phyloP scores from a whole-genome alignment of 345 rosid species.

The Hirschfeldia incana region DNA sequence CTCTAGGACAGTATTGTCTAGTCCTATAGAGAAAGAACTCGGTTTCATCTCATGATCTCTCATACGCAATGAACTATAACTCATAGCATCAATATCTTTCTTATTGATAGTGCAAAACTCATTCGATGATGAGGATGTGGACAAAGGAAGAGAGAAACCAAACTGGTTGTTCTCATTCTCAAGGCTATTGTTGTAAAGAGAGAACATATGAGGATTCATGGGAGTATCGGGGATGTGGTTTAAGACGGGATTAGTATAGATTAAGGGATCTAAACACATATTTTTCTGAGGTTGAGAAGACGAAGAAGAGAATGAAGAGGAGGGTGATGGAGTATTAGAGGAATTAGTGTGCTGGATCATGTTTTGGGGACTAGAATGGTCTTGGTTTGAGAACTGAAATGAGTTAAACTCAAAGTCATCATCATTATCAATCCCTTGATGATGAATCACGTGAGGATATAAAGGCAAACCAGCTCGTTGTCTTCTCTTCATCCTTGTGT shows the following conservation, averaged over 20 bases:
- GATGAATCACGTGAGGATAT: constrained; percentile 55
- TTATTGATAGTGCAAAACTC: constrained; percentile 20
- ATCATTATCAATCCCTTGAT: constrained; percentile 21
- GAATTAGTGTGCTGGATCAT: constrained; percentile 29
- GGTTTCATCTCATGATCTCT: constrained; percentile 34
- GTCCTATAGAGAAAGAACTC: constrained; percentile 29
- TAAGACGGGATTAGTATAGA: constrained; percentile 32
- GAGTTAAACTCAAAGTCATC: constrained; percentile 33
- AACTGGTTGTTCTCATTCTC: constrained; percentile 18
- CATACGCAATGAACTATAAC: constrained; percentile 57
- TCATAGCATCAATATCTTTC: constrained; percentile 34
- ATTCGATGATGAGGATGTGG: constrained; percentile 35
- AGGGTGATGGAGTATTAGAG: constrained; percentile 35
- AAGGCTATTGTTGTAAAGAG: constrained; percentile 32
- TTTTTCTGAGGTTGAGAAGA: constrained; percentile 36
- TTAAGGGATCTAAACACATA: constrained; percentile 24
- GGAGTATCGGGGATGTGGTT: constrained; percentile 25
- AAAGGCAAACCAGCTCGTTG: constrained; percentile 76
- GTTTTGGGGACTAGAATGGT: constrained; percentile 22
- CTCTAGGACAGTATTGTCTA: constrained; percentile 39
- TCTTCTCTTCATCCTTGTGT: constrained; percentile 73
- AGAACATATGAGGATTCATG: constrained; percentile 22
- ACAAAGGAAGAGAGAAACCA: constrained; percentile 38
- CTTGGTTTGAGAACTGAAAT: constrained; percentile 38
- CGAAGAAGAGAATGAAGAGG: constrained; percentile 36